Conservation (phyloP, 75 land plant genomes). For the Cupressus sempervirens region DNA sequence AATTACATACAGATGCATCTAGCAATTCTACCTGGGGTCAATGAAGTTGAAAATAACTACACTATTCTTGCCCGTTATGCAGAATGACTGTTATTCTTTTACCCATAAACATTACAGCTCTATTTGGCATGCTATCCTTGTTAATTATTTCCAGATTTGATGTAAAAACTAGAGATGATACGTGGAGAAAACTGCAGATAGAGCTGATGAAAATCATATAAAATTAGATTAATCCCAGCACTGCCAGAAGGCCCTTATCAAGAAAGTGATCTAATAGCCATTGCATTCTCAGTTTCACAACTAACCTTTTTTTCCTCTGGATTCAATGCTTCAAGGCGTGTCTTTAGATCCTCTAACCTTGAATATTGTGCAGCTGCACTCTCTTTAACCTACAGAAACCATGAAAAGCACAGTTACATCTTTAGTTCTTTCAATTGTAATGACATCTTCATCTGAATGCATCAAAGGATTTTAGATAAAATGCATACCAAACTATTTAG, state of each 20-base stretch:
- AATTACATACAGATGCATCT: not conserved
- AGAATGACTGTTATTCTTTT: not conserved
- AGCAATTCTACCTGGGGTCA: not conserved
- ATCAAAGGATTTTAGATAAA: not conserved
- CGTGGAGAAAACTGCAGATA: not conserved
- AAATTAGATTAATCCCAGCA: not conserved
- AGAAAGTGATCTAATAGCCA: not conserved
- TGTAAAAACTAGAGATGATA: slow-evolving; percentile 10
- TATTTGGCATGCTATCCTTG: not conserved
- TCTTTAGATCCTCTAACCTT: slow-evolving; percentile 86
- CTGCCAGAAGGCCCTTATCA: not conserved
- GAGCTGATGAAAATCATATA: not conserved
- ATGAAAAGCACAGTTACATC: slow-evolving; percentile 3
- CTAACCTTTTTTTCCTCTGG: slow-evolving; percentile 37
- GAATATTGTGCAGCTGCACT: slow-evolving; percentile 72
- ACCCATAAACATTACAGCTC: not conserved
- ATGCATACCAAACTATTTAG: slow-evolving; percentile 66
- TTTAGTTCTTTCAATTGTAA: not conserved
- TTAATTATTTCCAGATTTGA: slow-evolving; percentile 1
- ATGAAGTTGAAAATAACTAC: not conserved
- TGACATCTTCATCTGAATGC: slow-evolving; percentile 4
- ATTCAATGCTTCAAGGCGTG: slow-evolving; percentile 83
- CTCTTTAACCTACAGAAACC: slow-evolving; percentile 72
- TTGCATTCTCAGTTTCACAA: slow-evolving; percentile 1
- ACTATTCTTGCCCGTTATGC: not conserved